Conservation (phyloP, 176 grass and related monocot genomes). For the Phyllostachys edulis region DNA sequence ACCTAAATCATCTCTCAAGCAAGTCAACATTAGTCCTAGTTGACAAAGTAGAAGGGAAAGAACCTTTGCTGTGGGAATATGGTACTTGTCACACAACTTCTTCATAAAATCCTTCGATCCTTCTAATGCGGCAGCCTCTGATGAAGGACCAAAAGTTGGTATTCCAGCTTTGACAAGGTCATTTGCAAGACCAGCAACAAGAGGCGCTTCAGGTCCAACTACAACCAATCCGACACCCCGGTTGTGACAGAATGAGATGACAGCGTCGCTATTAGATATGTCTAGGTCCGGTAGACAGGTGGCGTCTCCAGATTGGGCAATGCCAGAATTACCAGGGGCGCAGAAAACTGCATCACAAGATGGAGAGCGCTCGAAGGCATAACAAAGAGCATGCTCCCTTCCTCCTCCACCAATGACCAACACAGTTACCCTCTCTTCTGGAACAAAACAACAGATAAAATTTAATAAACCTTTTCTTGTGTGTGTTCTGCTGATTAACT, state of each 20-base stretch:
- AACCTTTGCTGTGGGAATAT: constrained; percentile 70
- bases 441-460: not conserved
- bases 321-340: constrained; percentile 65
- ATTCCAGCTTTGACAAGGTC: constrained; percentile 54
- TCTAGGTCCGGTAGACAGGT: constrained; percentile 58
- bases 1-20: not conserved
- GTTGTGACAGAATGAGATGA: constrained; percentile 48
- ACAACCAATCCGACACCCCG: constrained; percentile 59
- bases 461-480: not conserved
- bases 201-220: constrained; percentile 59
- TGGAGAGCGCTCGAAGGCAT: constrained; percentile 53
- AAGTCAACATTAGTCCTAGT: not conserved
- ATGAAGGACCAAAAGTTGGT: constrained; percentile 59
- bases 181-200: constrained; percentile 59
- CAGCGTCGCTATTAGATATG: constrained; percentile 39
- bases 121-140: constrained; percentile 66
- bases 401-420: constrained; percentile 67
- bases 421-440: constrained; percentile 48
- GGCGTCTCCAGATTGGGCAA: constrained; percentile 57
- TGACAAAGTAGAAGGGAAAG: not conserved
- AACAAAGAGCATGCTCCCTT: constrained; percentile 68
- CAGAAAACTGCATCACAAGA: constrained; percentile 66
- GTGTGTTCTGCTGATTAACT: not conserved
- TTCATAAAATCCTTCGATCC: constrained; percentile 80
- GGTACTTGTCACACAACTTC: constrained; percentile 66